phyloP scores from a whole-genome alignment of 129 eudicot species.

The Artemisia tridentata region DNA sequence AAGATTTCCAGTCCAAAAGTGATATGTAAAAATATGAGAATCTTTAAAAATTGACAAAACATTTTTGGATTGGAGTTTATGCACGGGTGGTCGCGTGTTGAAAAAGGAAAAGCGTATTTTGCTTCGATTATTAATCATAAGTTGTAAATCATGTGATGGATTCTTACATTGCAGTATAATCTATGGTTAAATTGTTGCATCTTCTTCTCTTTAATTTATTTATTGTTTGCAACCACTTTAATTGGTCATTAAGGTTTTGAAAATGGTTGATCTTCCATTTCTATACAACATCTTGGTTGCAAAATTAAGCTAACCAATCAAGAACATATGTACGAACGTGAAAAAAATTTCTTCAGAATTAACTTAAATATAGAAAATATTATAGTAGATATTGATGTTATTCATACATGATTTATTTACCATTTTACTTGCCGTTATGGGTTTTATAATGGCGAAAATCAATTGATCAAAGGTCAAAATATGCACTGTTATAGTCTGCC shows the following conservation, averaged over 20 bases:
- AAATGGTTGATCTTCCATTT: conserved; percentile 8
- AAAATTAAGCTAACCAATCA: neutral
- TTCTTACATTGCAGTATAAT: neutral
- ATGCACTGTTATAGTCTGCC: no score
- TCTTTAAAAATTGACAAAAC: neutral
- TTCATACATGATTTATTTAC: neutral
- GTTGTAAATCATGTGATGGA: neutral
- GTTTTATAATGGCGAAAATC: no score
- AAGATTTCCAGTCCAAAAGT: neutral
- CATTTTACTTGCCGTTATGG: no score
- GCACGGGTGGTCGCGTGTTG: neutral
- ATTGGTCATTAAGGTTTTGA: neutral
- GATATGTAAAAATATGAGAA: neutral
- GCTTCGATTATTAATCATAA: neutral
- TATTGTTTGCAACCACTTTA: neutral
- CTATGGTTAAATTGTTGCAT: conserved; percentile 3
- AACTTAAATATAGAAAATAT: neutral
- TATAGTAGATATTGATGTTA: conserved; percentile 15
- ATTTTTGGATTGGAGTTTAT: neutral
- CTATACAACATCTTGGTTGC: conserved; percentile 4
- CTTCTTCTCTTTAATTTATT: neutral
- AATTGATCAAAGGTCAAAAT: no score
- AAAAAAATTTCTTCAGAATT: conserved; percentile 13
- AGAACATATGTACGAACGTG: conserved; percentile 13
- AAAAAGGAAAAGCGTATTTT: neutral